These are phyloP conservation scores for Stagonosporopsis cucurbitacearum DNA, from an alignment of 2,329 filamentous ascomycete genomes.

Conservation along the genomic window DNA sequence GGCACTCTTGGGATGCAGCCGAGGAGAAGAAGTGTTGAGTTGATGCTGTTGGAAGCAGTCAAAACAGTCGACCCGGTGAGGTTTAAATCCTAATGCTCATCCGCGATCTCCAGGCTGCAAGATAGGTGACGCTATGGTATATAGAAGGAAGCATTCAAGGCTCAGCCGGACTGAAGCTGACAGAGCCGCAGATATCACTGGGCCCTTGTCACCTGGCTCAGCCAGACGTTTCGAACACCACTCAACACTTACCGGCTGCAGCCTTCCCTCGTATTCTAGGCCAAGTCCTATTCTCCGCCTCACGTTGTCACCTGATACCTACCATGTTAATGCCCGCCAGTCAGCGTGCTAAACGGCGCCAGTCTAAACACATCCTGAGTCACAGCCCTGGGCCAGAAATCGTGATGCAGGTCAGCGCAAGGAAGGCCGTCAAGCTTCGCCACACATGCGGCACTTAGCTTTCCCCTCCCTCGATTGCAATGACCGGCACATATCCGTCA, in stretches of 20 bases:
- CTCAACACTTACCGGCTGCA: slow-evolving; percentile 23
- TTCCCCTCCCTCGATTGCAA: slow-evolving; percentile 2
- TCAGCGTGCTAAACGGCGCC: slow-evolving; percentile 33
- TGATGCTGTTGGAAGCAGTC: slow-evolving; percentile 1
- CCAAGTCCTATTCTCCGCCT: slow-evolving; percentile 22
- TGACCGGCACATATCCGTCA: slow-evolving; percentile 12
- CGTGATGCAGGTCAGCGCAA: slow-evolving; percentile 22
- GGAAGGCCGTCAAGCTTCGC: slow-evolving; percentile 34
- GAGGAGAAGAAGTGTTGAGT: not conserved
- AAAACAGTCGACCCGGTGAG: slow-evolving; percentile 1
- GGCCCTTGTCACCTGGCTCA: slow-evolving; percentile 23
- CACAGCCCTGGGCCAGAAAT: slow-evolving; percentile 28
- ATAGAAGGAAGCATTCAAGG: slow-evolving; percentile 4
- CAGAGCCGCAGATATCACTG: slow-evolving; percentile 40
- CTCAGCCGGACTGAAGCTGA: slow-evolving; percentile 29
- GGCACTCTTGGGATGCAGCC: not conserved
- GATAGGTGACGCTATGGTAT: slow-evolving; percentile 2
- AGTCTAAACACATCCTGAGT: slow-evolving; percentile 26
- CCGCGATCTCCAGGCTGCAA: slow-evolving; percentile 4
- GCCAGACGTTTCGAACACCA: slow-evolving; percentile 4
- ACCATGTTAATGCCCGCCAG: slow-evolving; percentile 27
- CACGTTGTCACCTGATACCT: slow-evolving; percentile 34
- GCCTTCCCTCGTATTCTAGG: slow-evolving; percentile 28
- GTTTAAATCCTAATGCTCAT: slow-evolving; percentile 9
- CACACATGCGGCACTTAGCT: slow-evolving; percentile 29